phyloP scores from a whole-genome alignment of 1,284 basidiomycete genomes.

The Heliocybe sulcata region DNA sequence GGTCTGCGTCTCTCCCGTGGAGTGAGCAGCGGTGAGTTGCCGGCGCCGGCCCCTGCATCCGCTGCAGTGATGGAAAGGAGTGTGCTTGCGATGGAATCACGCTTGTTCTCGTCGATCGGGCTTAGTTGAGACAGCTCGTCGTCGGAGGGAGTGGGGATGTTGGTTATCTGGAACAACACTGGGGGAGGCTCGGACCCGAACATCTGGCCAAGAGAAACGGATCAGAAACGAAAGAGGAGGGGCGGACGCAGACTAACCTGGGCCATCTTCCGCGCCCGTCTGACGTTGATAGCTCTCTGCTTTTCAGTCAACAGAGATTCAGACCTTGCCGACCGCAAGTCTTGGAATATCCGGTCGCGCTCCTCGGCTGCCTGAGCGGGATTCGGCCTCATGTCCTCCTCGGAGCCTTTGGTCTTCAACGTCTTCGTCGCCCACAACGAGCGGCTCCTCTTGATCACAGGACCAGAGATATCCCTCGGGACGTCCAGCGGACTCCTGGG shows the following conservation, averaged over 20 bases:
- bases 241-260: slow-evolving; percentile 26
- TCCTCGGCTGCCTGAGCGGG: not conserved
- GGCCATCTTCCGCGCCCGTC: slow-evolving; percentile 38
- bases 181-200: slow-evolving; percentile 38
- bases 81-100: not conserved
- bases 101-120: not conserved
- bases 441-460: slow-evolving; percentile 12
- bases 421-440: slow-evolving; percentile 11
- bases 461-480: not conserved
- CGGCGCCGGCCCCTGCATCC: not conserved
- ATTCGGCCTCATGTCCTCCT: not conserved
- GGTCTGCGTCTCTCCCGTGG: not conserved
- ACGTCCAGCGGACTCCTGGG: not conserved
- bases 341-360: not conserved
- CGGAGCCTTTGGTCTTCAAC: not conserved
- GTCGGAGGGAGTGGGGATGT: slow-evolving; percentile 8
- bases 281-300: slow-evolving; percentile 30
- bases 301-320: slow-evolving; percentile 18
- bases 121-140: slow-evolving; percentile 4
- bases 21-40: not conserved
- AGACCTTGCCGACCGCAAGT: not conserved
- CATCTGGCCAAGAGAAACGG: slow-evolving; percentile 22
- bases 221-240: not conserved
- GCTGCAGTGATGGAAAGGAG: slow-evolving; percentile 1
- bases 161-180: slow-evolving; percentile 24